Evolutionary conservation across 2,329 filamentous ascomycete genomes (phyloP), one percentile per base, ranked within the genome.

Genomic region (Nothophaeocryptopus gaeumannii): DNA sequence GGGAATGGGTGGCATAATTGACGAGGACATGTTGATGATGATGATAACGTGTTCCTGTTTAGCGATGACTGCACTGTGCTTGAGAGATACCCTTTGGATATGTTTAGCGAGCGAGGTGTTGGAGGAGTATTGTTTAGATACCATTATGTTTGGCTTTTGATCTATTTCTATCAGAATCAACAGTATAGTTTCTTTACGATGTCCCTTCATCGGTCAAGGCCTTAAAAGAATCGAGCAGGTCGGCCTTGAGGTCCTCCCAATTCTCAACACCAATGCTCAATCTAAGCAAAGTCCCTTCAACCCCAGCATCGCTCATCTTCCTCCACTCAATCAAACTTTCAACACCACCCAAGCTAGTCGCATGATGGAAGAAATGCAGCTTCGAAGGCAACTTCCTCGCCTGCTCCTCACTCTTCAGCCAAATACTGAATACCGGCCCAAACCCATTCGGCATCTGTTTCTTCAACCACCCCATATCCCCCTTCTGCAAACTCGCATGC

Each of bases 271-370:
- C 93, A 31, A 96, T 73, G 68, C 91, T 96, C 29, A 99, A 73
- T 44, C 93, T 75, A 69, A 96, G 64, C 67, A 97, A 69, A 50
- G 81, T 76, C 64, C 77, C 80, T 65, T 95, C 88, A 34, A 95
- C 84, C 1, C 68, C 76, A 2, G 71, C 63, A 74, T 99, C 93
- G 51, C 84, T 85, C 89, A 99, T 93, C 40, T 86, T 82, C 51
- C 93, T 79, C 93, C 93, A 99, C 78, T 99, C 93, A 61, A 99
- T 91, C 74, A 97, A 72, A 64, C 89, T 93, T 79, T 97, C 93
- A 8, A 97, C 89, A 4, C 93, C 92, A 2, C 93, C 93, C 26
- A 97, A 72, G 68, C 88, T 95, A 2, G 93, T 99, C 5, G 93
- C 93, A 70, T 99, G 93, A 62, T 96, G 89, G 74, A 97, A 97